phyloP scores from a whole-genome alignment of 140 eudicot species.

The Senecio squalidus region DNA sequence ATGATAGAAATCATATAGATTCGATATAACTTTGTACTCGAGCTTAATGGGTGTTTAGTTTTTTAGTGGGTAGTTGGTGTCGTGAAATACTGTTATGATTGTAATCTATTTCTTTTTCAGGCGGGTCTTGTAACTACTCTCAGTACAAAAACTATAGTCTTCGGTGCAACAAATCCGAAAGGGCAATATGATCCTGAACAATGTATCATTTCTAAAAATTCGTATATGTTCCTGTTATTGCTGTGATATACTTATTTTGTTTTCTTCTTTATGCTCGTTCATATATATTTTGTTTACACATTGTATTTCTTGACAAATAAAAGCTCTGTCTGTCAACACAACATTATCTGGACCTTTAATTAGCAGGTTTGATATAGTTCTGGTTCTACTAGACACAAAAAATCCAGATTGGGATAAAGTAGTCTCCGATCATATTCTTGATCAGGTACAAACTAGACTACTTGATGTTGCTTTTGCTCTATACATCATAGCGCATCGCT shows the following conservation, averaged over 20 bases:
- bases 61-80: neutral
- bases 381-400: conserved; percentile 86
- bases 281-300: neutral
- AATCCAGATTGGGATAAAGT: conserved; percentile 98
- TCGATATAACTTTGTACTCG: neutral
- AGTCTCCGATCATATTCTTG: conserved; percentile 94
- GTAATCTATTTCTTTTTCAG: conserved; percentile 35
- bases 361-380: conserved; percentile 96
- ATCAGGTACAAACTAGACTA: conserved; percentile 45
- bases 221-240: neutral
- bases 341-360: conserved; percentile 93
- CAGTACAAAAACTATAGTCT: conserved; percentile 82
- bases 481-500: conserved; percentile 3
- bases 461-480: conserved; percentile 8
- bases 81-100: neutral
- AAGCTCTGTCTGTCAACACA: conserved; percentile 92
- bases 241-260: neutral
- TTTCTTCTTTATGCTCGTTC: neutral
- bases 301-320: conserved; percentile 22
- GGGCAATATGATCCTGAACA: conserved; percentile 97
- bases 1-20: neutral
- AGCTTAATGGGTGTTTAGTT: neutral
- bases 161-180: conserved; percentile 98
- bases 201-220: conserved; percentile 40
- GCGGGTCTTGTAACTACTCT: conserved; percentile 99